Base-by-base conservation (phyloP, 345 rosid species). In the Murraya paniculata region DNA sequence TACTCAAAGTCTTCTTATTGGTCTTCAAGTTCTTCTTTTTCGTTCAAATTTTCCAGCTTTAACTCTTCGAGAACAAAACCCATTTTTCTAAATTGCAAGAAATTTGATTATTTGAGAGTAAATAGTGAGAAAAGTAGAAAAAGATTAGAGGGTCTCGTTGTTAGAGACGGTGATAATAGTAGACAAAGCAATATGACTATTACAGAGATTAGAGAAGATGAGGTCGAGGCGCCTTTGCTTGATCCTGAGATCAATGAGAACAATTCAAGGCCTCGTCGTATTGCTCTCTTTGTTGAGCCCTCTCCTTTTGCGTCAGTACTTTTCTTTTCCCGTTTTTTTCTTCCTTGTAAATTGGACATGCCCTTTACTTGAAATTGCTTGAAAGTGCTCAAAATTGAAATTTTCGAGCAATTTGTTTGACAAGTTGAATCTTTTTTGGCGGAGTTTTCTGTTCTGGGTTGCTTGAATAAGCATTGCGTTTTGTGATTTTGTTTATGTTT, bases 231-330 rank as follows among this genome's bases (percentile, higher is more conserved):
- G 62, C 90, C 81, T 77, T 68, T 88, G 82, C 81, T 89, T 57
- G 95, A 92, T 68, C 19, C 68, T 33, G 68, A 64, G 28, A 75
- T 90, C 57, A 53, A 53, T 0, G 97, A 88, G 65, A 77, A 55
- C 79, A 81, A 78, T 38, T 79, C 89, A 22, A 85, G 84, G 78
- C 98, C 98, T 13, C 88, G 97, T 8, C 92, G 99, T 19, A 92
- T 96, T 80, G 99, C 91, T 81, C 95, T 96, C 66, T 96, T 96
- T 75, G 91, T 96, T 25, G 99, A 96, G 90, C 99, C 99, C 74
- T 96, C 99, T 24, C 99, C 99, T 24, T 96, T 96, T 76, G 88
- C 98, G 99, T 95, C 84, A 92, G 96, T 88, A 31, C 16, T 41
- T 68, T 16, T 27, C 18, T n/a, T 2, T 38, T 57, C 4, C 53